These are phyloP conservation scores for Cymbopogon citratus DNA, from an alignment of 176 grass and related monocot species.

Conservation along the genomic window DNA sequence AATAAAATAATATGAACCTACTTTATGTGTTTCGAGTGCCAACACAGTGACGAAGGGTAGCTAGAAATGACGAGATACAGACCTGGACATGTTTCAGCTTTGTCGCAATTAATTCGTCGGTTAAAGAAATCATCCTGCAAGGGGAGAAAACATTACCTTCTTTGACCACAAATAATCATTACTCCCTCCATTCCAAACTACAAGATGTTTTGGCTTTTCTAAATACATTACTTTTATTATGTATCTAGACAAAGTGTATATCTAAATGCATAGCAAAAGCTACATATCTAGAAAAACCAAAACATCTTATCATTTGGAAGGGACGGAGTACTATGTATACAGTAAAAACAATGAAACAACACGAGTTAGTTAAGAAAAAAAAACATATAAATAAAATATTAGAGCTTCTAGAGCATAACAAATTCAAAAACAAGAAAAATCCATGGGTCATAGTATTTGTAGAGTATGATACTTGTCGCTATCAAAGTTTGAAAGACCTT, in stretches of 20 bases:
- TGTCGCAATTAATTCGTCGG: slow-evolving; percentile 67
- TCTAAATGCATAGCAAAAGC: background rate
- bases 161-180: slow-evolving; percentile 5
- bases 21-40: background rate
- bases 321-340: background rate
- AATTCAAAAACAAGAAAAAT: background rate
- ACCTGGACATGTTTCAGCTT: slow-evolving; percentile 82
- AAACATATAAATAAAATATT: background rate
- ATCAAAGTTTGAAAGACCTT: background rate
- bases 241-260: background rate
- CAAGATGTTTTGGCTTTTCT: background rate
- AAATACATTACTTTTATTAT: background rate
- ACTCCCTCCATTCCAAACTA: background rate
- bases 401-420: background rate
- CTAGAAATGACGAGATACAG: slow-evolving; percentile 13
- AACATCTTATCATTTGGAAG: background rate
- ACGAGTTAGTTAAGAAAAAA: background rate
- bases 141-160: background rate
- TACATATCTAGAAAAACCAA: background rate
- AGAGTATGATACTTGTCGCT: background rate
- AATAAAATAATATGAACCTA: background rate
- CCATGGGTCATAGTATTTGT: background rate
- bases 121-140: slow-evolving; percentile 85
- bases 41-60: background rate
- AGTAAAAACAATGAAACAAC: background rate